phyloP scores from a whole-genome alignment of 306 rosid species.

The Lathyrus aphaca region DNA sequence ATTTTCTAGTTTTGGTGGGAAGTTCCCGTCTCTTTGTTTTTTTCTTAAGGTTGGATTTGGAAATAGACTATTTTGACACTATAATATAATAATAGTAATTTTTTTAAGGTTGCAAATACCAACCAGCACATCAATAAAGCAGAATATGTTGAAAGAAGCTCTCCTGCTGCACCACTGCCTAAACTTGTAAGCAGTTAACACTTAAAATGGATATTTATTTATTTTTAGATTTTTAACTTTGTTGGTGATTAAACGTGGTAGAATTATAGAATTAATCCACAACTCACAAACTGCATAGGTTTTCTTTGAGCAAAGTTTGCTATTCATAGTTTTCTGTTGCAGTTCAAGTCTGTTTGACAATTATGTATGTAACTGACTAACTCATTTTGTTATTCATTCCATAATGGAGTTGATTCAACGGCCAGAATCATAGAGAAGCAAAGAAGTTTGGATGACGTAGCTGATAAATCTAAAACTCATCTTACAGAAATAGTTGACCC shows the following conservation, averaged over 20 bases:
- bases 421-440: constrained; percentile 59
- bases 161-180: constrained; percentile 60
- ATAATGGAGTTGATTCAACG: constrained; percentile 63
- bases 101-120: constrained; percentile 38
- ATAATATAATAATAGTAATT: too few relatives aligned
- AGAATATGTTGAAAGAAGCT: constrained; percentile 55
- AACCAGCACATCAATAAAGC: constrained; percentile 51
- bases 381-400: constrained; percentile 4
- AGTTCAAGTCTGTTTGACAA: constrained; percentile 16
- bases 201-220: constrained; percentile 20
- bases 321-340: constrained; percentile 11
- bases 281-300: background rate
- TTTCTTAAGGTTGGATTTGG: too few relatives aligned
- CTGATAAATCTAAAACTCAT: constrained; percentile 62
- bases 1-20: too few relatives aligned
- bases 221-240: constrained; percentile 14
- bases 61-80: too few relatives aligned
- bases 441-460: constrained; percentile 55
- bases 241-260: background rate
- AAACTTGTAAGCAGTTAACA: constrained; percentile 50
- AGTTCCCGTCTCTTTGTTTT: too few relatives aligned
- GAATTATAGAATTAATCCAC: constrained; percentile 17
- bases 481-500: constrained; percentile 68
- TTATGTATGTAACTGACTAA: constrained; percentile 22
- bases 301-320: constrained; percentile 9